phyloP scores from a whole-genome alignment of 2,329 filamentous ascomycete species.

The Penicillium sp. region DNA sequence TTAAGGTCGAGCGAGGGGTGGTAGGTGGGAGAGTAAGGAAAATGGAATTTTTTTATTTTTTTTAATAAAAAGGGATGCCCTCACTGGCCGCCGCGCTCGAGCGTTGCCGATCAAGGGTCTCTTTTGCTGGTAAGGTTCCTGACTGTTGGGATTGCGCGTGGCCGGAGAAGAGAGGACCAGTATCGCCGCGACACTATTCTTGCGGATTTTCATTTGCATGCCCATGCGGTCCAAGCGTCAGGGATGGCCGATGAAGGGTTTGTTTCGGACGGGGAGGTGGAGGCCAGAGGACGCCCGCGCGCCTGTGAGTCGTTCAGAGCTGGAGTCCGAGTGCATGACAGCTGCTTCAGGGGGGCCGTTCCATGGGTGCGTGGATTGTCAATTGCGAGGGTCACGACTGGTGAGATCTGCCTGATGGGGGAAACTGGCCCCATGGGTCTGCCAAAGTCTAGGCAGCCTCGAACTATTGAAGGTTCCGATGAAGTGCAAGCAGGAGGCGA shows the following conservation, averaged over 20 bases:
- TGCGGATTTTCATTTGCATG: not conserved
- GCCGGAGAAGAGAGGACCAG: not conserved
- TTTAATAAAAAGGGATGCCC: constrained; percentile 1
- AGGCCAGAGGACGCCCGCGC: not conserved
- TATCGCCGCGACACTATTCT: too few relatives aligned
- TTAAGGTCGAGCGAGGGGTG: not conserved
- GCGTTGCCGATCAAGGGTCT: constrained; percentile 4
- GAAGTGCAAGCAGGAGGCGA: not conserved
- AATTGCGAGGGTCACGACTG: not conserved
- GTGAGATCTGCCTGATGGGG: not conserved
- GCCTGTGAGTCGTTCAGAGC: not conserved
- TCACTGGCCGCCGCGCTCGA: not conserved
- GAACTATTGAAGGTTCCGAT: constrained; percentile 3
- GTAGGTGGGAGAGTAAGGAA: not conserved
- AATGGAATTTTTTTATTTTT: too few relatives aligned
- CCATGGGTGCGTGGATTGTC: not conserved
- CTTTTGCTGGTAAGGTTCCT: not conserved
- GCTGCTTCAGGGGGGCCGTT: not conserved
- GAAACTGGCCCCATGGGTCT: not conserved
- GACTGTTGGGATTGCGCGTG: not conserved
- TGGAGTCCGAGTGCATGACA: not conserved
- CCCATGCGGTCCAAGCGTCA: not conserved
- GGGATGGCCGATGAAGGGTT: not conserved
- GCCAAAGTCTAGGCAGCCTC: not conserved
- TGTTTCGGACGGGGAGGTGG: not conserved